phyloP scores from a whole-genome alignment of 73 alveolate genomes.

The Uronychia binucleata region DNA sequence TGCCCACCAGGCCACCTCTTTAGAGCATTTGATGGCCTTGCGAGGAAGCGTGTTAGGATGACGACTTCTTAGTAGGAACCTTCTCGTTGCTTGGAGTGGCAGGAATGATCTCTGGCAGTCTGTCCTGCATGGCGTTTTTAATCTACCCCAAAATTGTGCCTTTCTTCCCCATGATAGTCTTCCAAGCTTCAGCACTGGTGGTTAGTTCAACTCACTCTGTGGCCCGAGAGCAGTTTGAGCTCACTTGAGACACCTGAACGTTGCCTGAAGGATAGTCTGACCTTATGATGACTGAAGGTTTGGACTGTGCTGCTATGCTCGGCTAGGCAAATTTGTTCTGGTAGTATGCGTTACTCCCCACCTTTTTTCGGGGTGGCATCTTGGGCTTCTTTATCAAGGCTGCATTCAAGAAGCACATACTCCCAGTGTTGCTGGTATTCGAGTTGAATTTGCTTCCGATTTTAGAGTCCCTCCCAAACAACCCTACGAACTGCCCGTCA shows the following conservation, averaged over 20 bases:
- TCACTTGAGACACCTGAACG: no score
- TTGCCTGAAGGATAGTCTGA: no score
- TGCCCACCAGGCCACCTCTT: neutral
- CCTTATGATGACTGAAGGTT: no score
- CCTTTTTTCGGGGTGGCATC: no score
- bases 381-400: no score
- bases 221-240: no score
- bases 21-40: neutral
- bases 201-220: no score
- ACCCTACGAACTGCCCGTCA: neutral
- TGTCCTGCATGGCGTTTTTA: neutral
- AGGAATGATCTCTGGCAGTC: neutral
- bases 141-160: neutral
- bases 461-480: neutral
- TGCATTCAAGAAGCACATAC: no score
- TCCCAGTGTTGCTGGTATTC: no score
- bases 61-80: neutral
- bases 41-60: neutral
- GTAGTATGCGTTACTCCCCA: no score
- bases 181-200: neutral
- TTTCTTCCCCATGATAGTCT: neutral
- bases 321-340: no score
- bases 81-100: neutral
- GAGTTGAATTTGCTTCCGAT: neutral
- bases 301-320: no score